A percentile compares a stretch with the other conserved stretches of the same genome.
Evolutionary conservation across 2,329 filamentous ascomycete species (phyloP).

Genomic region (Talaromyces sp.): DNA sequence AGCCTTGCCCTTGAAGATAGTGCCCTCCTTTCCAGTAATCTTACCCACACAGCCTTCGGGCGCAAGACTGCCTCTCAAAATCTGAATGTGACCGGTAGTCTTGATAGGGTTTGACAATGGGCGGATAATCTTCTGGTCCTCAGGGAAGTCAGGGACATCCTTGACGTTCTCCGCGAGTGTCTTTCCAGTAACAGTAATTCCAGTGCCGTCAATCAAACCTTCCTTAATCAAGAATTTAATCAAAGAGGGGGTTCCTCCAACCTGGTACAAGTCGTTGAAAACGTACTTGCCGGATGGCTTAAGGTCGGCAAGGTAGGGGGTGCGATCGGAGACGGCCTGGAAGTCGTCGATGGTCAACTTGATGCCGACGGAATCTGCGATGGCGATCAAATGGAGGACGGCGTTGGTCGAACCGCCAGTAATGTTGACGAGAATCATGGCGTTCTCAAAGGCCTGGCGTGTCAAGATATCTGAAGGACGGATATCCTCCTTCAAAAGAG

Average conservation of each 20-base stretch:
- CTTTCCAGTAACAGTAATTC: conserved; percentile 61
- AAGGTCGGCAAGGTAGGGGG: conserved; percentile 75
- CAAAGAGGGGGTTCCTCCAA: conserved; percentile 59
- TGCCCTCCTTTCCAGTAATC: conserved; percentile 74
- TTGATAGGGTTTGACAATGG: conserved; percentile 70
- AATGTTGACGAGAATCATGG: conserved; percentile 79
- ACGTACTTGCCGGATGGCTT: conserved; percentile 72
- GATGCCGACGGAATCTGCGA: conserved; percentile 76
- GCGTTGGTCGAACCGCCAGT: conserved; percentile 84
- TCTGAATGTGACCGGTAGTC: conserved; percentile 68
- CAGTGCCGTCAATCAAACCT: conserved; percentile 58
- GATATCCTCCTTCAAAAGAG: conserved; percentile 73
- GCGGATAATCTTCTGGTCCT: conserved; percentile 68
- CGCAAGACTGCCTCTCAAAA: conserved; percentile 67
- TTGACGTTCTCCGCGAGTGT: conserved; percentile 60
- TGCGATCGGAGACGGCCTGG: conserved; percentile 76
- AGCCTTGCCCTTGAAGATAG: conserved; percentile 65
- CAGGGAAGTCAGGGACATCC: conserved; percentile 62
- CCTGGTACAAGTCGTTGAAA: conserved; percentile 57
- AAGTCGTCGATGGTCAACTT: conserved; percentile 84
- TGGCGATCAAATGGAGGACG: conserved; percentile 79
- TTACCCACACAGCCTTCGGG: conserved; percentile 71
- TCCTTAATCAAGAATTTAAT: conserved; percentile 60
- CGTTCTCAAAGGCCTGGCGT: conserved; percentile 77
- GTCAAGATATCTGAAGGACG: conserved; percentile 76